Evolutionary conservation across 2,329 filamentous ascomycete species (phyloP), one percentile per base, ranked within the genome.

Genomic region (Paraphaeosphaeria minitans): DNA sequence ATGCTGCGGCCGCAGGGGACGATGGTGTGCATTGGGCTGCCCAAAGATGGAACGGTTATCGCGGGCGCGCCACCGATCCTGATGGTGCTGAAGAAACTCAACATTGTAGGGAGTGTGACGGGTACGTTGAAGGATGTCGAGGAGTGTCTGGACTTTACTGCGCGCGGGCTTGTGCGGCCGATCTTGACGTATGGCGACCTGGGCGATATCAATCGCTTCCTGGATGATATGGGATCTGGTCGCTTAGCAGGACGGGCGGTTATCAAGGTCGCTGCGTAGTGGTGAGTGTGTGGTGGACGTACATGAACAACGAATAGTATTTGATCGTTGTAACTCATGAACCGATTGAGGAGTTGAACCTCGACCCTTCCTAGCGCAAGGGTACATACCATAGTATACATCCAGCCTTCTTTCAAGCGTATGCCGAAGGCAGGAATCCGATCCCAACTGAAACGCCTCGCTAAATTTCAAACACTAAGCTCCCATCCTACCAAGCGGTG

Each of bases 401-500:
- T 66, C 66, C 67, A 66, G 65, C 56, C 58, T 75, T 74, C 73
- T 75, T 75, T 75, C 66, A 74, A 74, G 73, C 71, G 66, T 74
- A 74, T 73, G 69, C 72, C 72, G 68, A 75, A 75, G 70, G 63
- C 62, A 65, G 66, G 62, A 67, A 66, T 63, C 64, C 49, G 19
- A 54, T 53, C 43, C 50, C 31, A 53, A 43, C 42, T 55, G 65
- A 43, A 71, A 75, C 68, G 68, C 71, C 70, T 53, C 60, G 67
- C 67, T 72, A 67, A 66, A 56, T 56, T 53, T 22, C 53, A 42
- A 21, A 56, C 49, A 41, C 33, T 16, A 13, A 43, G 8, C 10
- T 16, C n/a, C 14, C 13, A 35, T 39, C 42, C 66, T 85, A 97
- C 93, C 93, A 97, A 22, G 92, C 93, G 35, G 93, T 97, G 67